Percentiles rank a stretch among this genome's conserved stretches.
Conservation (phyloP, 352 stramenopile genomes). For the Phytophthora melonis region DNA sequence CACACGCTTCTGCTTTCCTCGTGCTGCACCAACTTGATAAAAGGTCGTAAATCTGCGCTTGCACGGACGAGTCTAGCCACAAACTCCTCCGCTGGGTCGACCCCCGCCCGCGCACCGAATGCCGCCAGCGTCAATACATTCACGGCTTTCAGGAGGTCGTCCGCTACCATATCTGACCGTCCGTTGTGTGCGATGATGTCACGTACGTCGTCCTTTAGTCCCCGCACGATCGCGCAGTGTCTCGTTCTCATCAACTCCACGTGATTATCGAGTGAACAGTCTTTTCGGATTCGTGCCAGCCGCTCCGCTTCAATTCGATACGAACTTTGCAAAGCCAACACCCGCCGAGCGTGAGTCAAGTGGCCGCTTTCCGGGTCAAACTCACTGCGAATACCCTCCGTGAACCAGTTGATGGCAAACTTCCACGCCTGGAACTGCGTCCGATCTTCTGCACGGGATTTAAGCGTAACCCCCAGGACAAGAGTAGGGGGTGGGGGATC, state of each 20-base stretch:
- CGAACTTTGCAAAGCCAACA: slow-evolving; percentile 17
- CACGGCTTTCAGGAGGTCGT: slow-evolving; percentile 18
- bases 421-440: slow-evolving; percentile 31
- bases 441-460: background rate
- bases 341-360: slow-evolving; percentile 12
- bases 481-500: background rate
- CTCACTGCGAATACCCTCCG: slow-evolving; percentile 2
- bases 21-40: slow-evolving; percentile 5
- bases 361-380: background rate
- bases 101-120: background rate
- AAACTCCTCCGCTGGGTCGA: slow-evolving; percentile 6
- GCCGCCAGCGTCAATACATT: slow-evolving; percentile 10
- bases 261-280: background rate
- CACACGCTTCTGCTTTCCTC: background rate
- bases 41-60: background rate
- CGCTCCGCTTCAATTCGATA: slow-evolving; percentile 28
- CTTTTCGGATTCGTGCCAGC: slow-evolving; percentile 11
- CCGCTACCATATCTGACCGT: background rate
- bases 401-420: slow-evolving; percentile 17
- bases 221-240: background rate
- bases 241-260: background rate
- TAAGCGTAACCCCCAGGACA: slow-evolving; percentile 16
- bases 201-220: slow-evolving; percentile 13
- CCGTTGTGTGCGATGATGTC: slow-evolving; percentile 15
- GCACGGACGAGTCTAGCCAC: background rate